A percentile compares a stretch with the other conserved stretches of the same genome.
Conservation (phyloP, 805 yeast genomes). For the Wickerhamiella alocasiicola region DNA sequence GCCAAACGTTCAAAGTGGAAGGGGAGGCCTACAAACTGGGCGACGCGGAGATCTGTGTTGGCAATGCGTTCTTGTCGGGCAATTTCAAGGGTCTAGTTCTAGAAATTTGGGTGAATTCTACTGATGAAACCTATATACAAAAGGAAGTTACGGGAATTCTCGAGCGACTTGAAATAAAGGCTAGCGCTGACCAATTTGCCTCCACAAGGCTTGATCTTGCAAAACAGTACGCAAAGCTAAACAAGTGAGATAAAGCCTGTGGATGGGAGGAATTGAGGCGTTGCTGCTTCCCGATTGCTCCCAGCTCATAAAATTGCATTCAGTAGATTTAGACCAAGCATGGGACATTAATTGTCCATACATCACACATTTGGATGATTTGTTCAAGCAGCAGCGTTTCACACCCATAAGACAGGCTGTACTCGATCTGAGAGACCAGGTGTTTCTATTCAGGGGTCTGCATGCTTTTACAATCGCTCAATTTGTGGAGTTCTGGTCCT, state of each 20-base stretch:
- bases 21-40: conserved; percentile 50
- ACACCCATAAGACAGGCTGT: not conserved
- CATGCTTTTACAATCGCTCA: conserved; percentile 1
- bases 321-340: not conserved
- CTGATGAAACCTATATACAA: not conserved
- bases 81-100: conserved; percentile 57
- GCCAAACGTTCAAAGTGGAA: conserved; percentile 63
- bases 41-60: conserved; percentile 40
- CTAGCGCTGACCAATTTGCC: not conserved
- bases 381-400: conserved; percentile 6
- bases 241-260: no score
- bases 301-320: not conserved
- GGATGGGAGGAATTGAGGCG: not conserved
- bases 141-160: not conserved
- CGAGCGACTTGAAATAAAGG: not conserved
- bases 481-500: conserved; percentile 6
- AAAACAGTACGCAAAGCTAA: conserved; percentile 5
- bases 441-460: not conserved
- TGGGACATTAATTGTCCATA: not conserved
- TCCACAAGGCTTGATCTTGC: not conserved
- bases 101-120: conserved; percentile 31
- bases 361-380: not conserved
- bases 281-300: not conserved
- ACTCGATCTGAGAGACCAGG: not conserved
- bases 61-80: conserved; percentile 65